phyloP scores from a whole-genome alignment of 768 basidiomycete species.

The Galerina sulciceps region DNA sequence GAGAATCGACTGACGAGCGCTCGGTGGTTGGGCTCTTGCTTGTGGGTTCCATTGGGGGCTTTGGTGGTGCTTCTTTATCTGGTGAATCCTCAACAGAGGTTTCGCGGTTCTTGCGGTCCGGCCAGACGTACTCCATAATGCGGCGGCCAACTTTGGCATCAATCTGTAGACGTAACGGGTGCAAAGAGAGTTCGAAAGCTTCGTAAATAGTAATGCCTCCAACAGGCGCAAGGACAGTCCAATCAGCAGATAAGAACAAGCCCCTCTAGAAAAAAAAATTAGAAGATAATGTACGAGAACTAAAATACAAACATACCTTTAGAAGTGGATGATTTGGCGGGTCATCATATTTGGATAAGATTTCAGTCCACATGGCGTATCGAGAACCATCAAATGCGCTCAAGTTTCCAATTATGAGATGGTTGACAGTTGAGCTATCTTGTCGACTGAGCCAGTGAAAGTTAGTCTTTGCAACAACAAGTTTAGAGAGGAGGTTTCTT shows the following conservation, averaged over 20 bases:
- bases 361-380: conserved; percentile 85
- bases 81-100: conserved; percentile 24
- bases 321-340: conserved; percentile 70
- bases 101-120: conserved; percentile 53
- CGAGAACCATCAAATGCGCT: conserved; percentile 87
- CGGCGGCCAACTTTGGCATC: conserved; percentile 81
- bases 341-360: conserved; percentile 78
- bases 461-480: conserved; percentile 78
- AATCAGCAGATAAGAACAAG: conserved; percentile 76
- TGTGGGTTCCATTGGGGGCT: conserved; percentile 18
- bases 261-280: conserved; percentile 50
- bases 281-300: not conserved
- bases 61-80: conserved; percentile 18
- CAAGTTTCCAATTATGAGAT: conserved; percentile 74
- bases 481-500: conserved; percentile 77
- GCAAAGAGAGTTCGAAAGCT: conserved; percentile 77
- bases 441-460: conserved; percentile 86
- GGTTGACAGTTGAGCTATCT: conserved; percentile 85
- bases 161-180: conserved; percentile 86
- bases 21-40: conserved; percentile 28
- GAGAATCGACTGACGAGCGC: conserved; percentile 57
- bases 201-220: conserved; percentile 93
- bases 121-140: conserved; percentile 91
- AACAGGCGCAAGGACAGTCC: conserved; percentile 87
- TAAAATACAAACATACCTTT: conserved; percentile 51